Evolutionary conservation across 805 yeast genomes (phyloP).

Genomic region (Myxozyma kluyveri): DNA sequence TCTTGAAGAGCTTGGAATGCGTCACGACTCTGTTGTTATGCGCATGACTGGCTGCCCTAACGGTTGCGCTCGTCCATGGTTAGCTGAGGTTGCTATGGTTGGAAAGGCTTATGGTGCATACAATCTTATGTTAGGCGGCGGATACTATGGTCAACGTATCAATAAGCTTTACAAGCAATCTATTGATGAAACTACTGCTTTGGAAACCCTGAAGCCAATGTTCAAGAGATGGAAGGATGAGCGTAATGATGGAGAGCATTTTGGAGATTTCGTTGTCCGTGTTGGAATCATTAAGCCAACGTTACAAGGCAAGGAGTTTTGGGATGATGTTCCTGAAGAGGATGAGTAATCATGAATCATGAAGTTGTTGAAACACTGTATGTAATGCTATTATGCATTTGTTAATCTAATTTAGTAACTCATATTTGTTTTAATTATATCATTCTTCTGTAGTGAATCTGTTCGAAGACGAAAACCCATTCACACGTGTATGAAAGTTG

Average conservation of each 20-base stretch:
- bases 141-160: conserved; percentile 86
- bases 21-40: conserved; percentile 93
- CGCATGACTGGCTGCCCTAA: conserved; percentile 99
- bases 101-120: conserved; percentile 95
- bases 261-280: conserved; percentile 90
- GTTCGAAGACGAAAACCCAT: background rate
- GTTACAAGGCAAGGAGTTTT: conserved; percentile 87
- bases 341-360: conserved; percentile 13
- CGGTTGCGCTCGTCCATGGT: conserved; percentile 98
- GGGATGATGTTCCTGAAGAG: conserved; percentile 86
- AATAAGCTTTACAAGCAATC: conserved; percentile 87
- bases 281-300: conserved; percentile 86
- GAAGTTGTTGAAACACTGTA: background rate
- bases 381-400: background rate
- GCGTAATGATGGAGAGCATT: conserved; percentile 86
- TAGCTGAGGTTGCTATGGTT: conserved; percentile 91
- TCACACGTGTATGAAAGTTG: no score
- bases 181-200: conserved; percentile 84
- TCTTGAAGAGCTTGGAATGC: conserved; percentile 85
- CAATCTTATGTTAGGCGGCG: conserved; percentile 93
- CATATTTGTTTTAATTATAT: background rate
- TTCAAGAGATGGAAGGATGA: conserved; percentile 94
- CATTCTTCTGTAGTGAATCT: background rate
- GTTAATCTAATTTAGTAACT: conserved; percentile 1
- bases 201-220: conserved; percentile 72